Evolutionary conservation across 2,329 filamentous ascomycete genomes (phyloP).

Genomic region (Aschersonia sp.): DNA sequence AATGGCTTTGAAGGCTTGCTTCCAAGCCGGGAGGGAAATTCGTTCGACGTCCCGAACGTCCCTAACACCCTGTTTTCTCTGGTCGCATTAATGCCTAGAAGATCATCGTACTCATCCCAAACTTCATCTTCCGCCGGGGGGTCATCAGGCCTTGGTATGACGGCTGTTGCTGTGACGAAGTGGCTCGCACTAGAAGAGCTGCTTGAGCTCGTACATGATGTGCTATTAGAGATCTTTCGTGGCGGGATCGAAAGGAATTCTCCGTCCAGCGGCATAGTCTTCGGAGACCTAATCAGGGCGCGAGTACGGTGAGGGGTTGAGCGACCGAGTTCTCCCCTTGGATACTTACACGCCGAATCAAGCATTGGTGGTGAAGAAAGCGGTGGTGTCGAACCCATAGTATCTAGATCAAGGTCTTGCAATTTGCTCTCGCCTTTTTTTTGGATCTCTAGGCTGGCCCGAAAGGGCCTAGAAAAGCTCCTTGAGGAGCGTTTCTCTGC

Average conservation of each 20-base stretch:
- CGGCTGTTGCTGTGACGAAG: slow-evolving; percentile 47
- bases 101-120: slow-evolving; percentile 88
- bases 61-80: slow-evolving; percentile 49
- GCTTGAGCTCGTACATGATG: slow-evolving; percentile 36
- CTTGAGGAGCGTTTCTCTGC: slow-evolving; percentile 52
- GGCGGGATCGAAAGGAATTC: slow-evolving; percentile 67
- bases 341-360: neutral
- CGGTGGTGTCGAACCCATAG: too few species aligned
- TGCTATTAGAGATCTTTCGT: slow-evolving; percentile 55
- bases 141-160: slow-evolving; percentile 46
- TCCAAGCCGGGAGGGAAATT: slow-evolving; percentile 6
- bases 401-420: too few species aligned
- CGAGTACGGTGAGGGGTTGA: too few species aligned
- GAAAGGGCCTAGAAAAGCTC: slow-evolving; percentile 78
- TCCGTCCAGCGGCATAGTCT: slow-evolving; percentile 11
- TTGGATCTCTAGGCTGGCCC: slow-evolving; percentile 28
- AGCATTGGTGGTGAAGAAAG: neutral
- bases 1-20: too few species aligned
- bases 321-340: neutral
- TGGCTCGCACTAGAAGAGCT: slow-evolving; percentile 45
- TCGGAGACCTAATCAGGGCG: too few species aligned
- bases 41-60: slow-evolving; percentile 40
- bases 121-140: slow-evolving; percentile 70
- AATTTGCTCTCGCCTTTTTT: too few species aligned
- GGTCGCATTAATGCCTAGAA: slow-evolving; percentile 50